phyloP scores from a whole-genome alignment of 805 yeast genomes.

The Kodamaea leandrae region DNA sequence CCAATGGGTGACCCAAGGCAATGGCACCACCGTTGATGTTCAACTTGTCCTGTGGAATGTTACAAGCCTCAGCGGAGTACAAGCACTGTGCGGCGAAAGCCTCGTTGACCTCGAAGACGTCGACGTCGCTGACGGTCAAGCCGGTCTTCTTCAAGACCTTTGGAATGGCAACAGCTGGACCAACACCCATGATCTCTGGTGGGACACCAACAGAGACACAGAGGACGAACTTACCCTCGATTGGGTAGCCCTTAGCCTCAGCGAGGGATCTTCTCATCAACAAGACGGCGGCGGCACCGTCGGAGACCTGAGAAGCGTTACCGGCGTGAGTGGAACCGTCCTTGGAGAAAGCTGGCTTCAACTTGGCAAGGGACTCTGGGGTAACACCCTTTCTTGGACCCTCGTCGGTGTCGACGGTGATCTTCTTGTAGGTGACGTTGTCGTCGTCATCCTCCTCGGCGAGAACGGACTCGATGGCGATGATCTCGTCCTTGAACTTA shows the following conservation, averaged over 20 bases:
- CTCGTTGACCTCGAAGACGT: conserved; percentile 86
- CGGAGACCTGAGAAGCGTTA: conserved; percentile 92
- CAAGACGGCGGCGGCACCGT: conserved; percentile 91
- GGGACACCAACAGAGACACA: conserved; percentile 89
- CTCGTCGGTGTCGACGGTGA: conserved; percentile 66
- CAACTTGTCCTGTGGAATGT: conserved; percentile 59
- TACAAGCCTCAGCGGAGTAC: conserved; percentile 63
- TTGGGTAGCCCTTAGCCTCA: conserved; percentile 63
- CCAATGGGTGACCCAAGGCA: conserved; percentile 88
- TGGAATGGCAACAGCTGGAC: conserved; percentile 96
- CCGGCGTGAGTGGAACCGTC: conserved; percentile 93
- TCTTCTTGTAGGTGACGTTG: conserved; percentile 40
- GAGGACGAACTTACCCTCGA: conserved; percentile 76
- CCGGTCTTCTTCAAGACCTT: conserved; percentile 63
- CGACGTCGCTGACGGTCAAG: conserved; percentile 61
- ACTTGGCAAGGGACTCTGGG: conserved; percentile 65
- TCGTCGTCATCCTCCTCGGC: conserved; percentile 55
- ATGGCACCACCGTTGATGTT: conserved; percentile 97
- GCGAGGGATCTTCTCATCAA: conserved; percentile 86
- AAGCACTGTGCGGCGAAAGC: conserved; percentile 96
- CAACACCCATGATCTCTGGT: conserved; percentile 96
- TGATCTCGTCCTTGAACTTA: conserved; percentile 81
- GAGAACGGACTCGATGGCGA: conserved; percentile 68
- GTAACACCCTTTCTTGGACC: conserved; percentile 91
- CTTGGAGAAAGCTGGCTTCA: conserved; percentile 82